These are phyloP conservation scores for Cicer arietinum DNA, from an alignment of 306 rosid genomes.

Conservation along the genomic window DNA sequence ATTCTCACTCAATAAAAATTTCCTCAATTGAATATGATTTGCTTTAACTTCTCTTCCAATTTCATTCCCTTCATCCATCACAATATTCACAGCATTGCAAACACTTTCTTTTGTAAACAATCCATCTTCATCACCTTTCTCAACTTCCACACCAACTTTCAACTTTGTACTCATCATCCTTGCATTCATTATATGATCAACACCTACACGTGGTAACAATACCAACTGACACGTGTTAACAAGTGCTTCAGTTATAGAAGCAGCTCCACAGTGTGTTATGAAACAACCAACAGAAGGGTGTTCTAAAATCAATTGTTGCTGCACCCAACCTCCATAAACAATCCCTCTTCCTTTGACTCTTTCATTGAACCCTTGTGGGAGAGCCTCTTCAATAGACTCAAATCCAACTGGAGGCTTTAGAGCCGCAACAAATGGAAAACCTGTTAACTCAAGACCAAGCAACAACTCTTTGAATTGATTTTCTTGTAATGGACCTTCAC, in stretches of 20 bases:
- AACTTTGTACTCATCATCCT: conserved; percentile 40
- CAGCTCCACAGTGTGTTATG: conserved; percentile 69
- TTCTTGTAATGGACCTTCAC: conserved; percentile 23
- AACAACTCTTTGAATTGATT: conserved; percentile 29
- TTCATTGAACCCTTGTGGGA: conserved; percentile 39
- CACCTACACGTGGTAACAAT: conserved; percentile 43
- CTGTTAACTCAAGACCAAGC: conserved; percentile 43
- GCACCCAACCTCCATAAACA: conserved; percentile 60
- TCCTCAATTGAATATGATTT: conserved; percentile 49
- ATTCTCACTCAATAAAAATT: conserved; percentile 7
- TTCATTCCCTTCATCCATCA: conserved; percentile 55
- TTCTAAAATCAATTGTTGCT: conserved; percentile 56
- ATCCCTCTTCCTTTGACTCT: conserved; percentile 44
- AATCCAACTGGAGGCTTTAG: conserved; percentile 27
- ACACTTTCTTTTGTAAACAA: conserved; percentile 52
- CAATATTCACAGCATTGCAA: conserved; percentile 47
- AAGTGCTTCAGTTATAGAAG: conserved; percentile 57
- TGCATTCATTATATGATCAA: conserved; percentile 55
- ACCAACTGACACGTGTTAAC: conserved; percentile 57
- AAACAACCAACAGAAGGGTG: conserved; percentile 71
- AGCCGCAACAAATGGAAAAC: conserved; percentile 42
- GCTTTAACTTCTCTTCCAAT: conserved; percentile 48
- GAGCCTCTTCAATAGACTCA: conserved; percentile 35
- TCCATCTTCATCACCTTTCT: conserved; percentile 60
- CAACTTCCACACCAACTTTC: conserved; percentile 61